Evolutionary conservation across 345 rosid species (phyloP), one percentile per base, ranked within the genome.

Genomic region (Dovyalis caffra): DNA sequence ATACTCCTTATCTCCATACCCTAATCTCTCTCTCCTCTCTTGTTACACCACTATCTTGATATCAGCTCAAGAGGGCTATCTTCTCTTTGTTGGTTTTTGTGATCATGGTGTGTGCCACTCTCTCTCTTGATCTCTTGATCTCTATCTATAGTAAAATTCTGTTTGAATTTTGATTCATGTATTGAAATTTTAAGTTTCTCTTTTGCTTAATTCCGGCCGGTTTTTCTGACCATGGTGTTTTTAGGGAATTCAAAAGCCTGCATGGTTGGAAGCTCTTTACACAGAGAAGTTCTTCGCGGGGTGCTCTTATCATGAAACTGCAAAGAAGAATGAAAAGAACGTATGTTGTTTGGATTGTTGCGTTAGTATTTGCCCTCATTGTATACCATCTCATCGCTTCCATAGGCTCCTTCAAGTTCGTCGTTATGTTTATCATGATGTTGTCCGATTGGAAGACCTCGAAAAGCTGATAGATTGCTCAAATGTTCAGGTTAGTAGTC

Each of bases 361-460:
- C 83, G 76, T 80, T 61, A 95, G 99, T 78, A 86, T 95, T 5
- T 95, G 99, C 79, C 97, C 99, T 86, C 97, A 93, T 33, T 95
- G 99, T 68, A 84, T 95, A 4, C 89, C 97, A 1, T 86, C 91
- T 14, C 99, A 95, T 80, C 91, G 95, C 71, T 89, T 82, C 75
- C 98, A 95, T 45, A 78, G 97, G 25, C 97, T 95, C 60, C 99
- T 95, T 75, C 99, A 95, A 72, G 85, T 95, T 76, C 97, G 99
- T 8, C 97, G 98, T 6, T 95, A 95, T 63, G 98, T 95, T 11
- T 95, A 95, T 78, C 99, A 93, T 29, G 99, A 95, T 12, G 99
- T 95, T 71, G 99, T 95, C 71, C 75, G 99, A 78, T 80, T 95
- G 76, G 98, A 95, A 76, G 99, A 95, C 84, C 92, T 95, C 29